Evolutionary conservation across 345 rosid genomes (phyloP), one percentile per base, ranked within the genome.

Genomic region (Turnera subulata): DNA sequence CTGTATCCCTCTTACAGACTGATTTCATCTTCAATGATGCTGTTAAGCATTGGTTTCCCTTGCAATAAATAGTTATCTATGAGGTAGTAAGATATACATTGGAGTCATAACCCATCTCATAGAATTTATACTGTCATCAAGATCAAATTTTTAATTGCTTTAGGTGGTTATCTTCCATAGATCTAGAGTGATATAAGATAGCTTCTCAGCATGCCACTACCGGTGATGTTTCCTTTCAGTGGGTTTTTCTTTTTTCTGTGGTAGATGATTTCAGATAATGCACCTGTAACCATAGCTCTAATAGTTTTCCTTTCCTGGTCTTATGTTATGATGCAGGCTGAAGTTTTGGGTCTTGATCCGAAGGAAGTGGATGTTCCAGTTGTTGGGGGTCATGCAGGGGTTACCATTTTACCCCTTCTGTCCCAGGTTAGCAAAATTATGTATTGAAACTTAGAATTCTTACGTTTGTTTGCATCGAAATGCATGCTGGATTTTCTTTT

Each of bases 321-420:
- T 56, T 56, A 62, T 21, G 12, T 40, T 66, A n/a, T 15, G 8
- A 25, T 72, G 43, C 77, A 93, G 99, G 99, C 96, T 23, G 99
- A 94, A 76, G 90, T 90, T 67, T 76, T 94, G 66, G 97, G 96
- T 46, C 88, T 88, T 67, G 95, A 93, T 77, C 99, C 97, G 33
- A 78, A 95, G 75, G 90, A 87, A 68, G 96, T 90, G 11, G 86
- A 84, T 73, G 96, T 88, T 67, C 99, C 99, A 13, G 99, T 94
- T 35, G 92, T 90, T 49, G 99, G 95, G 20, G 99, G 99, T 58
- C 99, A 94, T 64, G 75, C 97, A 0, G 97, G 97, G 62, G 91
- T 90, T 62, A 90, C 99, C 16, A 90, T 90, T 40, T 79, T 93
- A 81, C 99, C 99, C 51, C 90, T 93, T 54, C 55, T 90, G 56